A percentile compares a stretch with the other conserved stretches of the same genome.
These are phyloP conservation scores for Jatropha podagrica DNA, from an alignment of 441 rosid genomes.

Conservation along the genomic window DNA sequence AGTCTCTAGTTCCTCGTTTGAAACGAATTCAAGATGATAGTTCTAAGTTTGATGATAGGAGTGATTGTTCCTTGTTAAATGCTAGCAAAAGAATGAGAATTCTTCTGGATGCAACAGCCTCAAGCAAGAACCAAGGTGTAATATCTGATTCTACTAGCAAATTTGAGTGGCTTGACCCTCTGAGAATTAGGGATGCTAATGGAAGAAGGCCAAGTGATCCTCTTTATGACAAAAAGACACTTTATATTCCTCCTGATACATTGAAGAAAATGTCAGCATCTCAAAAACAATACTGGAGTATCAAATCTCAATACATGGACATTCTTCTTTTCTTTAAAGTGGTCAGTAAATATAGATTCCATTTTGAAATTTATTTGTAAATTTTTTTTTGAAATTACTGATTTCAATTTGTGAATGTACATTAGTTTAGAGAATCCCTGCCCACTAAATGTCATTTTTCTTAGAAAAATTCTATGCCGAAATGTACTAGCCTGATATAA, in stretches of 20 bases:
- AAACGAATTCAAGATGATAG: slow-evolving; percentile 66
- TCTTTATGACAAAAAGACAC: slow-evolving; percentile 73
- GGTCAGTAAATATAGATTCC: slow-evolving; percentile 51
- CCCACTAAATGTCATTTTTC: neutral
- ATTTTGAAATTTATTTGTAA: neutral
- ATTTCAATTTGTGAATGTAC: neutral
- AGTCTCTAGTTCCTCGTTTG: slow-evolving; percentile 53
- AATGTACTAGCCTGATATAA: neutral
- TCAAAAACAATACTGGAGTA: slow-evolving; percentile 89
- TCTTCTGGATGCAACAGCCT: slow-evolving; percentile 41
- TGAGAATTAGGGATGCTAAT: slow-evolving; percentile 67
- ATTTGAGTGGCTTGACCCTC: slow-evolving; percentile 93
- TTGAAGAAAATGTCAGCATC: slow-evolving; percentile 88
- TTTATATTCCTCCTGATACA: slow-evolving; percentile 71
- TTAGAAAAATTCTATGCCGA: neutral
- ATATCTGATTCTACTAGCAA: slow-evolving; percentile 53
- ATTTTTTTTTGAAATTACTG: neutral
- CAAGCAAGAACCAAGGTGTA: slow-evolving; percentile 36
- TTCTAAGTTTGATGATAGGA: slow-evolving; percentile 35
- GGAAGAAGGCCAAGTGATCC: slow-evolving; percentile 82
- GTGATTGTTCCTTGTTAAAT: slow-evolving; percentile 34
- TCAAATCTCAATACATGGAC: slow-evolving; percentile 91
- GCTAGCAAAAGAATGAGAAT: slow-evolving; percentile 57
- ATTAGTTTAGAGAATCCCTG: neutral
- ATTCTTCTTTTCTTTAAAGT: slow-evolving; percentile 94